These are phyloP conservation scores for Spergularia azorica DNA, from an alignment of 179 eudicot species.

Conservation along the genomic window DNA sequence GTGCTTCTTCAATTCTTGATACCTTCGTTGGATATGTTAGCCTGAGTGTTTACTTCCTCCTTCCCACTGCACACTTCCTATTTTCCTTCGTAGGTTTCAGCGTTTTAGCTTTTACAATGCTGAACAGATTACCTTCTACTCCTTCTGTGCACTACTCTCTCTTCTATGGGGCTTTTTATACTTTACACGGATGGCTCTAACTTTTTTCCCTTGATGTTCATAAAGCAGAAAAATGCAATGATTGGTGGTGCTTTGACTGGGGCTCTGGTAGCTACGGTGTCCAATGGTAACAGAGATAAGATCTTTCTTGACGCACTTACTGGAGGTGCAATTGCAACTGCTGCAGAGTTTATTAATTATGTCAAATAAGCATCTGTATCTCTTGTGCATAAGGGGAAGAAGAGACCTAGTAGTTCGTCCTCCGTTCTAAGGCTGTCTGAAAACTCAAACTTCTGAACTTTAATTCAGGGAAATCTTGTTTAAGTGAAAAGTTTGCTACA, in stretches of 20 bases:
- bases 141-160: not conserved
- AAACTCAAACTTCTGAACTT: not conserved
- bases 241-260: slow-evolving; percentile 84
- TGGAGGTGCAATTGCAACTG: slow-evolving; percentile 91
- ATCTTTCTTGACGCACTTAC: slow-evolving; percentile 69
- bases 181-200: not conserved
- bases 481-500: not conserved
- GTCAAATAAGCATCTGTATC: slow-evolving; percentile 37
- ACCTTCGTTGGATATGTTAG: too few relatives aligned
- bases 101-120: not conserved
- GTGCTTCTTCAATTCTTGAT: not conserved
- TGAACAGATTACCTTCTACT: not conserved
- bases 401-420: not conserved
- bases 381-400: slow-evolving; percentile 21
- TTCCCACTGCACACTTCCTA: too few relatives aligned
- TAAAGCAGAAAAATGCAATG: slow-evolving; percentile 72
- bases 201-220: not conserved
- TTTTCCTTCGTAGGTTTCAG: too few relatives aligned
- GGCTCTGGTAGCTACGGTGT: slow-evolving; percentile 63
- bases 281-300: slow-evolving; percentile 54
- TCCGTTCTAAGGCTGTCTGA: slow-evolving; percentile 16
- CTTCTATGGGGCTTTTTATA: not conserved
- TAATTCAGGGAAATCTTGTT: not conserved
- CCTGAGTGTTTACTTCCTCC: too few relatives aligned
- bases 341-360: slow-evolving; percentile 65